These are phyloP conservation scores for Besnoitia besnoiti DNA, from an alignment of 169 alveolate species.

Conservation along the genomic window DNA sequence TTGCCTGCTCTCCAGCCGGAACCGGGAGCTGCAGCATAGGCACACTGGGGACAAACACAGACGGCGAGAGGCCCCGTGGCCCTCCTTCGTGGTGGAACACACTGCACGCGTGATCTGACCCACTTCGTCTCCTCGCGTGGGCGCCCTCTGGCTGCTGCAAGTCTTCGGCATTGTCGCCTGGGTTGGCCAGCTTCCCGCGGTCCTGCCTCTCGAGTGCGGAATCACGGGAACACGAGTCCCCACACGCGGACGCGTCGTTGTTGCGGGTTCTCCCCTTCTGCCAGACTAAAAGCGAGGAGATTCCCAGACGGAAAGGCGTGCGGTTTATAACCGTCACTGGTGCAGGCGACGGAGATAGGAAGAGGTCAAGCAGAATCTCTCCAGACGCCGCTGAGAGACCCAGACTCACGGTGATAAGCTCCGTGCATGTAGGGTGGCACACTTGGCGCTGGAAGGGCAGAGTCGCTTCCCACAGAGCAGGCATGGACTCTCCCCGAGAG, in stretches of 20 bases:
- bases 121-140: background rate
- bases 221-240: background rate
- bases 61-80: background rate
- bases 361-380: background rate
- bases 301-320: background rate
- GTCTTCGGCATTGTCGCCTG: background rate
- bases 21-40: background rate
- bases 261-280: background rate
- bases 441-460: background rate
- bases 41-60: background rate
- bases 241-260: background rate
- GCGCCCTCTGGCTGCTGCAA: background rate
- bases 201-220: too few relatives aligned
- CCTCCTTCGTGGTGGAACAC: background rate
- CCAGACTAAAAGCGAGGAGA: background rate
- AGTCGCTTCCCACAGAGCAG: slow-evolving; percentile 11
- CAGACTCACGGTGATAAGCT: background rate
- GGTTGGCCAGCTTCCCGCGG: too few relatives aligned
- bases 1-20: slow-evolving; percentile 1
- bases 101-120: background rate
- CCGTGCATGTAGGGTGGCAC: background rate
- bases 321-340: slow-evolving; percentile 1
- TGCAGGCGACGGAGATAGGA: background rate
- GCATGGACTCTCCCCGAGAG: background rate
- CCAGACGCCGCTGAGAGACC: background rate